phyloP scores from a whole-genome alignment of 2,329 filamentous ascomycete species.

The Calonectria pauciramosa region DNA sequence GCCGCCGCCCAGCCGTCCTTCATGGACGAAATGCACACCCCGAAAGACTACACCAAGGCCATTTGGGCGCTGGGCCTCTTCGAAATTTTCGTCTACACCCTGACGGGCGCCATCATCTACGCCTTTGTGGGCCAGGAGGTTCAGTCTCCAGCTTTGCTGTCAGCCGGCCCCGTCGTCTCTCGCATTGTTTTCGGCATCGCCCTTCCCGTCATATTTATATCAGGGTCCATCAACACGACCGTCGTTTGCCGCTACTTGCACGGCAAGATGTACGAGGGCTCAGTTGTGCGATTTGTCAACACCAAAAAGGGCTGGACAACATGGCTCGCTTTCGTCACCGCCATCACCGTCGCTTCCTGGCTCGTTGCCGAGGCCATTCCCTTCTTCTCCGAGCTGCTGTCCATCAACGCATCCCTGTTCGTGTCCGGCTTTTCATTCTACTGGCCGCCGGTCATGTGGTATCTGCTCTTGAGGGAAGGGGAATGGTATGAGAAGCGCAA shows the following conservation, averaged over 20 bases:
- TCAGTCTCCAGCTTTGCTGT: not conserved
- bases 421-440: not conserved
- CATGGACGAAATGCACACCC: not conserved
- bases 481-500: not conserved
- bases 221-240: not conserved
- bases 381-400: not conserved
- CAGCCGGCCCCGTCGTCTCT: not conserved
- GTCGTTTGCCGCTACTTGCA: not conserved
- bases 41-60: not conserved
- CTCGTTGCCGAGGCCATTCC: not conserved
- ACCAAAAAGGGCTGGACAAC: constrained; percentile 1
- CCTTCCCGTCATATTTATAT: not conserved
- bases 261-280: not conserved
- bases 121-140: not conserved
- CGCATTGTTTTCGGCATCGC: not conserved
- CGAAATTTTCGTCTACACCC: not conserved
- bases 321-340: not conserved
- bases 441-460: constrained; percentile 3
- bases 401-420: not conserved
- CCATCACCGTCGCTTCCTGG: not conserved
- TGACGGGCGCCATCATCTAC: not conserved
- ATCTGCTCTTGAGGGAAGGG: not conserved
- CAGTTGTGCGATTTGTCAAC: not conserved
- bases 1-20: not conserved
- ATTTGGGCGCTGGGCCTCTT: not conserved